phyloP scores from a whole-genome alignment of 495 filamentous ascomycete species.

The Oidiodendron maius region DNA sequence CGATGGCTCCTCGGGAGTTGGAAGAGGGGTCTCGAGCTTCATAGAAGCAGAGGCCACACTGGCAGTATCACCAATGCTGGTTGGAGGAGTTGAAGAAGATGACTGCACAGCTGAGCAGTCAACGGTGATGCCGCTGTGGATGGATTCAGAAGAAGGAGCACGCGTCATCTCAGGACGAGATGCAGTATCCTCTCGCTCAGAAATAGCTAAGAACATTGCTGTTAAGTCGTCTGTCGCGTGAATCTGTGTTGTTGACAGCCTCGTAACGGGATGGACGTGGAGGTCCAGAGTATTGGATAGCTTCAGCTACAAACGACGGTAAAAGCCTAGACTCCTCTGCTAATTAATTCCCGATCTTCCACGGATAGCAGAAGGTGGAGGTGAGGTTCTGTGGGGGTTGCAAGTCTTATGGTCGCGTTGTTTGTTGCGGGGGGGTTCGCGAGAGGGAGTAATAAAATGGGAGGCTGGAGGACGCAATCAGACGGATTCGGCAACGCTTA shows the following conservation, averaged over 20 bases:
- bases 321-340: background rate
- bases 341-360: background rate
- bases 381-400: background rate
- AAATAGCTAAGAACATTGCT: slow-evolving; percentile 31
- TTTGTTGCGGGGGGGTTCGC: background rate
- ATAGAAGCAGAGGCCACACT: slow-evolving; percentile 23
- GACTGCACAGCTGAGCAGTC: slow-evolving; percentile 13
- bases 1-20: slow-evolving; percentile 5
- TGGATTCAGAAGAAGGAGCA: slow-evolving; percentile 16
- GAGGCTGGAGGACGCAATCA: background rate
- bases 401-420: background rate
- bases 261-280: background rate
- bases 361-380: background rate
- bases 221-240: background rate
- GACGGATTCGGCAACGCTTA: background rate
- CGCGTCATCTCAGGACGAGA: slow-evolving; percentile 14
- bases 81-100: slow-evolving; percentile 31
- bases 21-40: slow-evolving; percentile 9
- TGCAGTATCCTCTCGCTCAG: slow-evolving; percentile 9
- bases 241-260: background rate
- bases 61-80: slow-evolving; percentile 28
- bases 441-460: background rate
- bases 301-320: background rate
- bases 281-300: background rate
- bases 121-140: slow-evolving; percentile 18